Evolutionary conservation across 2,329 filamentous ascomycete species (phyloP), one percentile per base, ranked within the genome.

Genomic region (Talaromyces pinophilus): DNA sequence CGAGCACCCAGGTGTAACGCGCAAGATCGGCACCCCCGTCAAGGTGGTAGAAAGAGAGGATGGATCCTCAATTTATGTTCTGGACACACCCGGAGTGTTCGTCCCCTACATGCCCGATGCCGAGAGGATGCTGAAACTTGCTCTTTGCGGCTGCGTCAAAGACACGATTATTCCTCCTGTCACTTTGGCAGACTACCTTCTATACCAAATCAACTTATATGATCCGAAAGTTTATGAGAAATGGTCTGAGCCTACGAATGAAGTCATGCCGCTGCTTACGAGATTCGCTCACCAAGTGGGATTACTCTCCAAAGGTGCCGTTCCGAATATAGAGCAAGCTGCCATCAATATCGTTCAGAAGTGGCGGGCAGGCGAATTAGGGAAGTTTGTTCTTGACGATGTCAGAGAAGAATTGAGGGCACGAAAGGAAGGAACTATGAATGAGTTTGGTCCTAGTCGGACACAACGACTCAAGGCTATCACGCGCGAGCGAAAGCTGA

Each of bases 1-100:
- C 10, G 88, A 90, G 11, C 89, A 97, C 73, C 93, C 95, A 1
- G 95, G 95, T 52, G 85, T 98, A 5, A 99, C 95, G 64, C 86
- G 95, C 68, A 96, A 93, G 77, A 87, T 99, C 48, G 87, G 88
- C 19, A 91, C 87, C 4, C 88, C 91, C 0, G 93, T 99, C 33
- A 94, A 95, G 73, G 90, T 99, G 69, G 83, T 90, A 40, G 87
- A 88, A 46, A 82, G 77, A 72, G 80, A 80, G 52, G 79, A 80
- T 8, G 81, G 80, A 3, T 78, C 85, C 54, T 90, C 89, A 52
- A 89, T 97, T 5, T 97, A 95, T 76, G 81, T 98, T 52, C 82
- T 96, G 59, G 95, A 99, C 79, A 97, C 94, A 0, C 95, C 95
- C 0, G 95, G 95, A 59, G 93, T 99, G 8, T 99, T 98, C 78